Base-by-base conservation (phyloP, 1,284 basidiomycete species). In the Anthracocystis walkeri region DNA sequence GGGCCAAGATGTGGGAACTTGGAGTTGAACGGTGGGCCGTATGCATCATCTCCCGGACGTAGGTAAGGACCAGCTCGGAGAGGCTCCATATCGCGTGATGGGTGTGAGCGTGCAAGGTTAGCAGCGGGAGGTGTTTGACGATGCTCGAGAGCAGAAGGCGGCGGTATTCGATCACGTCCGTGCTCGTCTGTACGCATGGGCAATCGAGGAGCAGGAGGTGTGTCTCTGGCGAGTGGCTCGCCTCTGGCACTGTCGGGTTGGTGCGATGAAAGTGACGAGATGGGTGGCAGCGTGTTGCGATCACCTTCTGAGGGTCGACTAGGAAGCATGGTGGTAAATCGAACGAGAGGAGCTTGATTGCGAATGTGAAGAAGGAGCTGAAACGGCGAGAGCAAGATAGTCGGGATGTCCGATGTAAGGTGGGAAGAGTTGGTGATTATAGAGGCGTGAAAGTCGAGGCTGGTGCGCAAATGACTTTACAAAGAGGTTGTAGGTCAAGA, bases 281-380 rank as follows among this genome's bases (percentile, higher is more conserved):
- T 70, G 46, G 62, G 58, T 8, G 68, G 62, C 7, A 70, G 58
- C n/a, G 68, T 61, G n/a, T 61, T 60, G 49, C 62, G 68, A 40
- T 61, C 68, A 35, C 49, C 54, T 65, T 70, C 68, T 1, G 58
- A 40, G 10, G 50, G 41, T 49, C 62, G 58, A 21, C 7, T 44
- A 10, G 58, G 54, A 25, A 61, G 61, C 68, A 70, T 70, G 44
- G 27, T 53, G 56, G 29, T 40, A 27, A 31, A 16, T 14, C 11
- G 7, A 11, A 35, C 33, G 33, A 35, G 8, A 10, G 11, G 11
- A 35, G 35, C 14, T 16, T 16, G 35, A 14, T 12, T 21, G 0
- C 18, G 46, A 45, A 12, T n/a, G 29, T 21, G 7, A 21, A 14
- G 45, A 11, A 18, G 16, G 8, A 52, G 23, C 20, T 46, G 10